These are phyloP conservation scores for Dipteronia sinensis DNA, from an alignment of 345 rosid genomes.

Conservation along the genomic window DNA sequence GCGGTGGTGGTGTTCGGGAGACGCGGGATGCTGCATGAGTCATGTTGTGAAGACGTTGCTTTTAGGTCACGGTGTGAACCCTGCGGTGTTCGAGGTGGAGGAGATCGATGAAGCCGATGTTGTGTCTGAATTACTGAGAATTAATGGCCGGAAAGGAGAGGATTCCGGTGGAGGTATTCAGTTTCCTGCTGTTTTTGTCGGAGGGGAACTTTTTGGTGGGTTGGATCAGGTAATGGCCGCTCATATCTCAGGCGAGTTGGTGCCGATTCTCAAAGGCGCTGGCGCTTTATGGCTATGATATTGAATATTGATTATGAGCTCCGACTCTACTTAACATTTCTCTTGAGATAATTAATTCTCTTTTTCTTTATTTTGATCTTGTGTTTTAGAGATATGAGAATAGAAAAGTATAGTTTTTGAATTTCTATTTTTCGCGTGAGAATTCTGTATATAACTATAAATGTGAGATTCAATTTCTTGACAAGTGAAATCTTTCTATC, in stretches of 20 bases:
- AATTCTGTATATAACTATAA: too few species aligned
- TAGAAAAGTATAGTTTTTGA: neutral
- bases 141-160: conserved; percentile 19
- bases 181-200: conserved; percentile 75
- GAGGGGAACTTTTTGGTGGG: conserved; percentile 86
- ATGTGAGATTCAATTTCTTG: too few species aligned
- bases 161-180: conserved; percentile 27
- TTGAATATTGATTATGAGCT: neutral
- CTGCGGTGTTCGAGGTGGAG: conserved; percentile 59
- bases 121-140: conserved; percentile 34
- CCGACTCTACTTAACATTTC: neutral
- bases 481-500: too few species aligned
- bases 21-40: conserved; percentile 79
- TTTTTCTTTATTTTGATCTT: too few species aligned
- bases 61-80: conserved; percentile 76
- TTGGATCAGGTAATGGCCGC: conserved; percentile 78
- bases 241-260: conserved; percentile 83
- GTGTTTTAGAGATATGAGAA: neutral
- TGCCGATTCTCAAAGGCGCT: conserved; percentile 76
- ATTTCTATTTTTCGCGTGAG: neutral
- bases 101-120: conserved; percentile 54
- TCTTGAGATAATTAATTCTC: too few species aligned
- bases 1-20: conserved; percentile 62
- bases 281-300: conserved; percentile 89
- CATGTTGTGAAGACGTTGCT: conserved; percentile 70